Percentiles rank a stretch among this genome's conserved stretches.
phyloP scores from a whole-genome alignment of 768 basidiomycete species.

The Pisolithus tinctorius region DNA sequence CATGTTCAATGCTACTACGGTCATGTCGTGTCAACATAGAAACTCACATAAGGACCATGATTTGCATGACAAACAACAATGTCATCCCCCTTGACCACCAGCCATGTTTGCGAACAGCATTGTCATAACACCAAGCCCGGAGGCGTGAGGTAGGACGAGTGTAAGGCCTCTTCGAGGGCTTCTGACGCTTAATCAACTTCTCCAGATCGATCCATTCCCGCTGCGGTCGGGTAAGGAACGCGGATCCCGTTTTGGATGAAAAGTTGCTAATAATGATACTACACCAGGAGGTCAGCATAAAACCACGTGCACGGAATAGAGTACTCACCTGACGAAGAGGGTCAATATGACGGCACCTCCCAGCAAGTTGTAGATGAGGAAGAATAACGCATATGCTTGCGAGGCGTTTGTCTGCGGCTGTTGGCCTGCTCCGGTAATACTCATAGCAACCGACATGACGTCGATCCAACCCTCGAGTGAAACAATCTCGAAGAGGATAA shows the following conservation, averaged over 20 bases:
- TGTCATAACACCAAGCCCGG: constrained; percentile 85
- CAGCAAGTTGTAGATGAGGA: constrained; percentile 85
- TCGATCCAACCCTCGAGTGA: constrained; percentile 97
- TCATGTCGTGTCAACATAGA: neutral
- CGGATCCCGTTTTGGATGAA: constrained; percentile 77
- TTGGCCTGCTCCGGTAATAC: constrained; percentile 58
- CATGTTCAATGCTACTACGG: constrained; percentile 1
- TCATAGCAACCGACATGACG: constrained; percentile 76
- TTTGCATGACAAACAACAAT: constrained; percentile 71
- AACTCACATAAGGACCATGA: constrained; percentile 73
- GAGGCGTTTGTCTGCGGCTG: constrained; percentile 71
- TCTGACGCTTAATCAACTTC: constrained; percentile 80
- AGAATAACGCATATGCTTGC: constrained; percentile 84
- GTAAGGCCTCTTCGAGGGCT: constrained; percentile 77
- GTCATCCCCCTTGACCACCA: constrained; percentile 87
- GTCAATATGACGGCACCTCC: constrained; percentile 88
- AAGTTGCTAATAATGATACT: constrained; percentile 97
- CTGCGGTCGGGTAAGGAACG: constrained; percentile 80
- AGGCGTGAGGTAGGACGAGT: constrained; percentile 45
- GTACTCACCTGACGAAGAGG: constrained; percentile 76
- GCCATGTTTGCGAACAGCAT: constrained; percentile 87
- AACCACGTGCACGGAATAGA: neutral
- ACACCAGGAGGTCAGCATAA: constrained; percentile 11
- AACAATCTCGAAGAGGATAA: constrained; percentile 95
- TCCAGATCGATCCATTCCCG: constrained; percentile 92